Conservation (phyloP, 306 rosid genomes). For the Quercus berberidifolia region DNA sequence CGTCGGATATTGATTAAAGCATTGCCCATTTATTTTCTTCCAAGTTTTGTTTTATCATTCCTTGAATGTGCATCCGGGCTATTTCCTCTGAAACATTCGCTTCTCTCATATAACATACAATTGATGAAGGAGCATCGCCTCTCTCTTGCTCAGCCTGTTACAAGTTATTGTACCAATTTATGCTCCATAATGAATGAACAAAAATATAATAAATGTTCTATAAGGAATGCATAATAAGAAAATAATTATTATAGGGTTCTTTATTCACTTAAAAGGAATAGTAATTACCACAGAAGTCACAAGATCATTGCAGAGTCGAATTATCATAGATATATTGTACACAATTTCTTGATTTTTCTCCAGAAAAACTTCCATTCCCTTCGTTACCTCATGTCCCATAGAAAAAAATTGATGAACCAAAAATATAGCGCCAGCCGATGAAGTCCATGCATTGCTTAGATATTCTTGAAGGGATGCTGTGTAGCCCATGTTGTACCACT, state of each 20-base stretch:
- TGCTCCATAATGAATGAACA: not conserved
- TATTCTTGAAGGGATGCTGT: constrained; percentile 50
- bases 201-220: not conserved
- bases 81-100: constrained; percentile 36
- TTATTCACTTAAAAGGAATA: no score
- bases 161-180: not conserved
- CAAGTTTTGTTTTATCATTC: constrained; percentile 34
- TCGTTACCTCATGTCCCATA: not conserved
- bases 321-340: constrained; percentile 31
- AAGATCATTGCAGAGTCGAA: constrained; percentile 38
- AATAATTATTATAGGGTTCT: no score
- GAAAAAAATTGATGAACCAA: constrained; percentile 42
- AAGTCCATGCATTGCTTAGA: constrained; percentile 48
- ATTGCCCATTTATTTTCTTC: constrained; percentile 36
- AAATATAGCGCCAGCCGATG: constrained; percentile 38
- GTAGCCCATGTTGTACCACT: constrained; percentile 18
- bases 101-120: constrained; percentile 49
- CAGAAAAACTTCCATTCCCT: constrained; percentile 19
- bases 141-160: constrained; percentile 56
- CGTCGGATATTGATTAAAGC: not conserved
- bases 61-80: constrained; percentile 33
- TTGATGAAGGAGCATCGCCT: constrained; percentile 58
- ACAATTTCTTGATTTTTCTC: constrained; percentile 21
- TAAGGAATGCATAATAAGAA: not conserved
- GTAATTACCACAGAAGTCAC: constrained; percentile 28